Evolutionary conservation across 1,284 basidiomycete genomes (phyloP).

Genomic region (Cronartium quercuum): DNA sequence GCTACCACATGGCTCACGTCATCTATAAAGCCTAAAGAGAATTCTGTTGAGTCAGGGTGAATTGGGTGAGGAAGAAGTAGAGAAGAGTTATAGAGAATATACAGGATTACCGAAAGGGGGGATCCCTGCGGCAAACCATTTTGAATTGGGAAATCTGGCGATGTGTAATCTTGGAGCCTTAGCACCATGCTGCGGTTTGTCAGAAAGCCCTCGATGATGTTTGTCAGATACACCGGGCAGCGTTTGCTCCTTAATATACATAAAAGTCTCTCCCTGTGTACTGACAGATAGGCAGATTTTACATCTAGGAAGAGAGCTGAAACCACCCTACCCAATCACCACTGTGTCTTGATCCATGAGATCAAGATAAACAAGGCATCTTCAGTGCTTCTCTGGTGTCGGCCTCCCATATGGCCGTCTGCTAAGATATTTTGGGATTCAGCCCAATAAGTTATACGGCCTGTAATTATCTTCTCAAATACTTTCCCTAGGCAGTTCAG

Average conservation of each 20-base stretch:
- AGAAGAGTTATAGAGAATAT: constrained; percentile 1
- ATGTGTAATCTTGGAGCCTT: not conserved
- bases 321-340: not conserved
- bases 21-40: not conserved
- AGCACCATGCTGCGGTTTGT: not conserved
- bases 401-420: not conserved
- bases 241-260: not conserved
- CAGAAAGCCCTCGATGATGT: constrained; percentile 5
- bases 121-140: constrained; percentile 8
- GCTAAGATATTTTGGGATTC: not conserved
- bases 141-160: not conserved
- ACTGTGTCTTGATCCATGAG: constrained; percentile 1
- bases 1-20: not conserved
- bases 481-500: not conserved
- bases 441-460: not conserved
- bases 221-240: not conserved
- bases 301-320: not conserved
- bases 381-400: no score
- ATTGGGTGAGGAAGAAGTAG: not conserved
- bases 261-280: not conserved
- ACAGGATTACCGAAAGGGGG: not conserved
- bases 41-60: not conserved
- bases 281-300: no score
- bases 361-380: no score
- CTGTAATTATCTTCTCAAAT: not conserved